Percentiles rank a stretch among this genome's conserved stretches.
phyloP scores from a whole-genome alignment of 306 rosid species.

The Fragaria vesca region DNA sequence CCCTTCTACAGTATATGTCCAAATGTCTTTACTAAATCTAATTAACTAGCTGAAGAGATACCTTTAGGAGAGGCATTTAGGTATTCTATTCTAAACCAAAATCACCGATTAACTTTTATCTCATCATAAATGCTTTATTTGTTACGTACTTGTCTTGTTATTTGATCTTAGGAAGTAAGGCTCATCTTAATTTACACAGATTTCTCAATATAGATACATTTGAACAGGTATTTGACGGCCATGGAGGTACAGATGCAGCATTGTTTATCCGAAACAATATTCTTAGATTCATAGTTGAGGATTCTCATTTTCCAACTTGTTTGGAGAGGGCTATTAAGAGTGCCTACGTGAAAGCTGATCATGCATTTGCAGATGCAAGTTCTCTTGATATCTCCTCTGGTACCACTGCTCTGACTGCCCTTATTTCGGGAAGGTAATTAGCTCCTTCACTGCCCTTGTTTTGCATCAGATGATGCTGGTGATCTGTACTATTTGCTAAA shows the following conservation, averaged over 20 bases:
- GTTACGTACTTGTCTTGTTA: neutral
- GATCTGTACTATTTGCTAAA: neutral
- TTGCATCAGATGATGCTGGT: neutral
- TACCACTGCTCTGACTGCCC: slow-evolving; percentile 74
- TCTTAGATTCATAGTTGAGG: slow-evolving; percentile 67
- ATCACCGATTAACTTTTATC: neutral
- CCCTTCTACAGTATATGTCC: neutral
- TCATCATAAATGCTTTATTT: neutral
- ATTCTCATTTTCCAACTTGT: slow-evolving; percentile 58
- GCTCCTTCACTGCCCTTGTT: slow-evolving; percentile 1
- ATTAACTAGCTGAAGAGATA: neutral
- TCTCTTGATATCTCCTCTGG: slow-evolving; percentile 82
- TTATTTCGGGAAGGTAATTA: slow-evolving; percentile 58
- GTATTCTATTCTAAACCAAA: neutral
- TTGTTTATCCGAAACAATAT: slow-evolving; percentile 63
- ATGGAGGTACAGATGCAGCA: slow-evolving; percentile 82
- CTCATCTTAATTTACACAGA: neutral
- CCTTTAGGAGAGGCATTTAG: neutral
- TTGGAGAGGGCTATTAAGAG: slow-evolving; percentile 59
- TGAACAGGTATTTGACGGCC: slow-evolving; percentile 81
- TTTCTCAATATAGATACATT: slow-evolving; percentile 5
- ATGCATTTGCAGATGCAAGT: slow-evolving; percentile 74
- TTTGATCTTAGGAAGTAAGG: neutral
- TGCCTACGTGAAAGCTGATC: slow-evolving; percentile 74
- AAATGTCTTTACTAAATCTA: neutral